Base-by-base conservation (phyloP, 148 eudicot genomes). In the Tetragonia tetragonoides region DNA sequence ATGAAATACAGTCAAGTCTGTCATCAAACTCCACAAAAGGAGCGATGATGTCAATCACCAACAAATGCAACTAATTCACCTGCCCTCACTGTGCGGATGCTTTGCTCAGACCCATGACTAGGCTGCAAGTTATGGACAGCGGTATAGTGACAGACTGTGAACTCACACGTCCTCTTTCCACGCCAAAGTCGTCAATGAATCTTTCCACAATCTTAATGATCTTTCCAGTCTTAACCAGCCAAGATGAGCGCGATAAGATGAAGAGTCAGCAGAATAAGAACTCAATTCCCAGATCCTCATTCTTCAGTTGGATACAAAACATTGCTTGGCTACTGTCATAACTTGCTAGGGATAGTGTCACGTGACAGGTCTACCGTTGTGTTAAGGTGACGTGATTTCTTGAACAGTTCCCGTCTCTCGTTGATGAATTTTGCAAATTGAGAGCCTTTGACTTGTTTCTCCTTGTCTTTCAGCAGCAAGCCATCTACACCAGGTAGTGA, bases 391-490 rank as follows among this genome's bases (percentile, higher is more conserved):
- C 77, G 75, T 47, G 87, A 64, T 68, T 81, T 86, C 65, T 81
- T 85, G 24, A 87, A 70, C 54, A 90, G 38, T 56, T 87, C 90
- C 39, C 81, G 83, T 61, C 85, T 80, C 57, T 91, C 95, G 10
- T 88, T 91, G 11, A 95, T 90, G 80, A 95, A 95, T 76, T 93
- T 89, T 0, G 95, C 90, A 71, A 95, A 95, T 17, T 82, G 91
- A 63, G 97, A 93, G 74, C 99, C 99, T 84, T 93, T 95, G 4
- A 57, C 79, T 24, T 79, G 85, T 41, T 80, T 89, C 40, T 75
- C 82, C 53, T 80, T 47, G 39, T 84, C 88, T 77, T 77, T 88
- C 37, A 39, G 34, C 23, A 66, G 68, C 34, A 84, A 68, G 18
- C 72, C 77, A 2, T 75, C 80, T 70, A 79, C 66, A 80, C 84